These are phyloP conservation scores for Kodamaea anthophila DNA, from an alignment of 1,139 yeast genomes.

Conservation along the genomic window DNA sequence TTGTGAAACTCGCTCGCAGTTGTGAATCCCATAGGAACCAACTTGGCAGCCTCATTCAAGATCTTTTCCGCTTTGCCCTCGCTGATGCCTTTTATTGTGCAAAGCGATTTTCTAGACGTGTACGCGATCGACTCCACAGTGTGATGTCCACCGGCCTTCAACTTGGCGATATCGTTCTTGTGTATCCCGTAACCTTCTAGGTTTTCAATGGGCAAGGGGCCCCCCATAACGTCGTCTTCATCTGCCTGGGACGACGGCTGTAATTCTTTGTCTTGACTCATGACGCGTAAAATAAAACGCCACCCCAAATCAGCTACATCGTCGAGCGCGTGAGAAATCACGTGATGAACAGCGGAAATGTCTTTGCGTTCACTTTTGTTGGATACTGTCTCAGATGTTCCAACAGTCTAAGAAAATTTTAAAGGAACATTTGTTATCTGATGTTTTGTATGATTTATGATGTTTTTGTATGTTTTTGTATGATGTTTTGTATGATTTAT, in stretches of 20 bases:
- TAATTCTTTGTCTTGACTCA: no score
- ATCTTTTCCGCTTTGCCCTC: conserved; percentile 93
- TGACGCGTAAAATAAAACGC: no score
- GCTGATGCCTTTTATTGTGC: conserved; percentile 83
- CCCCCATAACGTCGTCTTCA: conserved; percentile 34
- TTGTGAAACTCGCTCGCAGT: conserved; percentile 94
- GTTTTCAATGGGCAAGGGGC: conserved; percentile 42
- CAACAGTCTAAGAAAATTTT: no score
- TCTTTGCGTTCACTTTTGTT: no score
- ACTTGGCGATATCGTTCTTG: conserved; percentile 68
- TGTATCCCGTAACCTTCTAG: conserved; percentile 84
- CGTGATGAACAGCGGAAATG: no score
- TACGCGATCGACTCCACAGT: conserved; percentile 92
- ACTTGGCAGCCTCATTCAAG: conserved; percentile 72
- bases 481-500: no score
- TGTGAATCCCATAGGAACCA: conserved; percentile 95
- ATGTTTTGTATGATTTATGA: no score
- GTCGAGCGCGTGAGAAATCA: no score
- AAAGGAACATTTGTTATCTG: no score
- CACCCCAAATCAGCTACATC: no score
- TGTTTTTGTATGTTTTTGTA: no score
- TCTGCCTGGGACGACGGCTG: conserved; percentile 10
- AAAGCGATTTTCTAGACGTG: conserved; percentile 70
- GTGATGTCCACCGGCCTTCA: conserved; percentile 77
- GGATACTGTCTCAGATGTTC: no score